phyloP scores from a whole-genome alignment of 2,329 filamentous ascomycete species.

The Byssochlamys sp. region DNA sequence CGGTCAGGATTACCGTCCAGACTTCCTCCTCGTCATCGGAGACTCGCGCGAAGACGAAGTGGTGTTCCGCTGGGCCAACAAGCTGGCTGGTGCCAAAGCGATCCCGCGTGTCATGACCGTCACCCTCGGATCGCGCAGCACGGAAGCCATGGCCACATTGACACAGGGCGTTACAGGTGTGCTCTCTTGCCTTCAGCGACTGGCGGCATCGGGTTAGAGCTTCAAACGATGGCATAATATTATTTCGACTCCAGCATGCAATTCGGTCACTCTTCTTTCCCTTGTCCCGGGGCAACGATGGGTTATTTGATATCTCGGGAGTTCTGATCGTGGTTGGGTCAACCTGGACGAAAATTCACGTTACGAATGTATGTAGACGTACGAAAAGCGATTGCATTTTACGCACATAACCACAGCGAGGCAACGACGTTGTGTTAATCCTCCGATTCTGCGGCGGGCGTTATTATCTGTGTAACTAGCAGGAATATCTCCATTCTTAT shows the following conservation, averaged over 20 bases:
- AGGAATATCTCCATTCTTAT: neutral
- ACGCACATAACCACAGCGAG: neutral
- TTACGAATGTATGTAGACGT: neutral
- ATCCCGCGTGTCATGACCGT: slow-evolving; percentile 71
- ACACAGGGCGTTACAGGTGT: slow-evolving; percentile 79
- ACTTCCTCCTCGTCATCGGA: slow-evolving; percentile 82
- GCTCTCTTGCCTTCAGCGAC: slow-evolving; percentile 44
- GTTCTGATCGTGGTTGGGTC: neutral
- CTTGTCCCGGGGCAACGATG: neutral
- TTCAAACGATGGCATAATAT: neutral
- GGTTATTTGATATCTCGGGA: neutral
- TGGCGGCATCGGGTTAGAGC: slow-evolving; percentile 24
- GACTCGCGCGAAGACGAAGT: slow-evolving; percentile 90
- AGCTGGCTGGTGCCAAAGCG: slow-evolving; percentile 49
- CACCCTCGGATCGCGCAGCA: slow-evolving; percentile 76
- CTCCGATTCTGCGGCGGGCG: neutral
- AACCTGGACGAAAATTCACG: neutral
- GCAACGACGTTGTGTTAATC: neutral
- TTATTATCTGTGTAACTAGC: neutral
- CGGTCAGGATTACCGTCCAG: slow-evolving; percentile 41
- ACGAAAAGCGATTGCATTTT: neutral
- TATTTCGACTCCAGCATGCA: neutral
- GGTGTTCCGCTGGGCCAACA: slow-evolving; percentile 89
- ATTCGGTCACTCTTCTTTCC: neutral
- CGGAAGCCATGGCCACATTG: slow-evolving; percentile 72